Percentiles rank a stretch among this genome's conserved stretches.
Conservation (phyloP, 805 yeast species). For the Candida nemodendra region DNA sequence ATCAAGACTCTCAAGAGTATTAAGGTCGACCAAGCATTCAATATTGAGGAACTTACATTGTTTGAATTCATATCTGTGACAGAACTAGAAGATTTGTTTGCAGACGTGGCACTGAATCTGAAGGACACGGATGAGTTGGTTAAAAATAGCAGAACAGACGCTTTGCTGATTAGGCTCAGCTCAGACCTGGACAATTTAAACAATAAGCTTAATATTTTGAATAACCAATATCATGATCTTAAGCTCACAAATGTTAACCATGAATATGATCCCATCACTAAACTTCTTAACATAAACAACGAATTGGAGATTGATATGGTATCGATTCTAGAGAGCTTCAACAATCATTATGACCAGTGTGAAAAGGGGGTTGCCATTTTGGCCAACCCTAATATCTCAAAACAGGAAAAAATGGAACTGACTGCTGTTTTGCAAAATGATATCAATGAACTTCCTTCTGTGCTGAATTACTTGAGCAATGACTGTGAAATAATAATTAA, state of each 20-base stretch:
- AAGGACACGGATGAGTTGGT: conserved; percentile 31
- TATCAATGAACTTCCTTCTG: conserved; percentile 54
- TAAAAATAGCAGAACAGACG: conserved; percentile 27
- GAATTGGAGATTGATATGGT: conserved; percentile 69
- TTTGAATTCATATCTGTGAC: conserved; percentile 49
- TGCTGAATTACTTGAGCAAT: conserved; percentile 46
- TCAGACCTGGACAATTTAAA: conserved; percentile 25
- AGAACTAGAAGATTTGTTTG: conserved; percentile 36
- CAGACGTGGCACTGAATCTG: conserved; percentile 28
- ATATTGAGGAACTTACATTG: conserved; percentile 25
- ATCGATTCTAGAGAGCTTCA: conserved; percentile 62
- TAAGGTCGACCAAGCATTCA: conserved; percentile 35
- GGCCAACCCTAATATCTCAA: conserved; percentile 27
- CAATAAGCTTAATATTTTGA: conserved; percentile 27
- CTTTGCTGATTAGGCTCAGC: conserved; percentile 25
- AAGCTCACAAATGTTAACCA: conserved; percentile 22
- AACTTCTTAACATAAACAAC: conserved; percentile 39
- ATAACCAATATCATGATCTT: conserved; percentile 24
- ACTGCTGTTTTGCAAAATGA: conserved; percentile 51
- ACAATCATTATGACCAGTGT: conserved; percentile 84
- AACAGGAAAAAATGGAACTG: conserved; percentile 37
- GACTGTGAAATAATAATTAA: conserved; percentile 30
- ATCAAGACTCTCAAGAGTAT: conserved; percentile 35
- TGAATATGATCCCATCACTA: conserved; percentile 21
- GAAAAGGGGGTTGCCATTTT: conserved; percentile 43